Conservation (phyloP, 2,329 filamentous ascomycete genomes). For the Furcasterigmium sp. region DNA sequence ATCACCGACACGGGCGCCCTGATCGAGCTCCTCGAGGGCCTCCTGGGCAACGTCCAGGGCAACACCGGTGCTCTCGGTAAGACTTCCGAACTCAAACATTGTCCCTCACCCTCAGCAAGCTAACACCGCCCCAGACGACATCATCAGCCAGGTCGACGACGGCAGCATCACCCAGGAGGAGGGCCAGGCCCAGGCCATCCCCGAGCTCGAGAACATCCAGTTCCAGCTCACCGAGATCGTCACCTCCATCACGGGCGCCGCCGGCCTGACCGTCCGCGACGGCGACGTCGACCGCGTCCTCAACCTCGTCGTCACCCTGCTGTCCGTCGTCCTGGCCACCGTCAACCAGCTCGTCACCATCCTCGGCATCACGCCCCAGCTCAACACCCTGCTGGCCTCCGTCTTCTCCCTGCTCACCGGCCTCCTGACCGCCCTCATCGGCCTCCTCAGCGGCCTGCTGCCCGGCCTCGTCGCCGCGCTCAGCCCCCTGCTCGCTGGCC, state of each 20-base stretch:
- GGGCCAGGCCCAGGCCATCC: constrained; percentile 9
- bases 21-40: constrained; percentile 2
- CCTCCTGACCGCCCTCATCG: constrained; percentile 16
- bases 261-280: constrained; percentile 14
- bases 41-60: constrained; percentile 4
- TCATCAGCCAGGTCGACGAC: constrained; percentile 14
- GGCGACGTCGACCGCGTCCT: constrained; percentile 18
- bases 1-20: constrained; percentile 3
- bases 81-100: not conserved
- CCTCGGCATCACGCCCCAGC: constrained; percentile 17
- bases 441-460: constrained; percentile 15
- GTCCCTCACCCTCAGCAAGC: no score
- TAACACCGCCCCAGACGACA: constrained; percentile 5
- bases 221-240: constrained; percentile 17
- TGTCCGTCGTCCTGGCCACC: constrained; percentile 13
- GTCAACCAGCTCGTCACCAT: constrained; percentile 17
- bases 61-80: constrained; percentile 6
- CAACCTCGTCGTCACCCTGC: constrained; percentile 14
- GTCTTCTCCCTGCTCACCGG: constrained; percentile 20
- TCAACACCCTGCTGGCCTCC: constrained; percentile 19
- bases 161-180: constrained; percentile 16
- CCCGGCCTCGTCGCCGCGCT: constrained; percentile 18
- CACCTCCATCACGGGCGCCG: constrained; percentile 14
- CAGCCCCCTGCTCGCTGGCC: constrained; percentile 18
- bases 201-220: constrained; percentile 13